Evolutionary conservation across 2,329 filamentous ascomycete species (phyloP).

Genomic region (Aspergillus brasiliensis): DNA sequence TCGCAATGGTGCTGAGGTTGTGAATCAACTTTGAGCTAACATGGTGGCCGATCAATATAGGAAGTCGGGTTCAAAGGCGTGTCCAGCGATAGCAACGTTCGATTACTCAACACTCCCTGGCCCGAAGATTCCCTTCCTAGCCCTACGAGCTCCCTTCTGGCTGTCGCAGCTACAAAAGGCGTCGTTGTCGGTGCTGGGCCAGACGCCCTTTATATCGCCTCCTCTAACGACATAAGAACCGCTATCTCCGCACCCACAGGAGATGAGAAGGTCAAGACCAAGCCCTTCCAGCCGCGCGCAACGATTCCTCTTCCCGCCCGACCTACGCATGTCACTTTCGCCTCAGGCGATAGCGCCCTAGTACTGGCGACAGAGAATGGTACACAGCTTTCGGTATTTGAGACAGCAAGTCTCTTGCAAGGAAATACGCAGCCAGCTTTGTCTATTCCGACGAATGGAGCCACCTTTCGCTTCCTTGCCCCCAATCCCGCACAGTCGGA

Average conservation of each 20-base stretch:
- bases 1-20: background rate
- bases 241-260: constrained; percentile 66
- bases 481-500: constrained; percentile 71
- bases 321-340: constrained; percentile 87
- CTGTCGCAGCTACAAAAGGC: constrained; percentile 76
- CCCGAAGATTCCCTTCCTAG: constrained; percentile 67
- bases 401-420: constrained; percentile 68
- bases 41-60: constrained; percentile 41
- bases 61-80: constrained; percentile 79
- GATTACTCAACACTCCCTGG: constrained; percentile 77
- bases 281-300: constrained; percentile 71
- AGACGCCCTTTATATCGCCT: constrained; percentile 73
- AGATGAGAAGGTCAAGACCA: constrained; percentile 62
- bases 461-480: constrained; percentile 70
- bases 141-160: constrained; percentile 78
- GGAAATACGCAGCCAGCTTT: constrained; percentile 69
- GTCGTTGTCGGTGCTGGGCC: constrained; percentile 87
- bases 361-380: constrained; percentile 79
- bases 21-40: background rate
- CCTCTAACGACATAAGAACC: constrained; percentile 75
- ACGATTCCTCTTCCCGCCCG: constrained; percentile 72
- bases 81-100: constrained; percentile 78
- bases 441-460: constrained; percentile 74
- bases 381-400: constrained; percentile 81
- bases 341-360: constrained; percentile 82